A percentile compares a stretch with the other conserved stretches of the same genome.
These are phyloP conservation scores for Ruellia speciosa DNA, from an alignment of 305 asterid genomes.

Conservation along the genomic window DNA sequence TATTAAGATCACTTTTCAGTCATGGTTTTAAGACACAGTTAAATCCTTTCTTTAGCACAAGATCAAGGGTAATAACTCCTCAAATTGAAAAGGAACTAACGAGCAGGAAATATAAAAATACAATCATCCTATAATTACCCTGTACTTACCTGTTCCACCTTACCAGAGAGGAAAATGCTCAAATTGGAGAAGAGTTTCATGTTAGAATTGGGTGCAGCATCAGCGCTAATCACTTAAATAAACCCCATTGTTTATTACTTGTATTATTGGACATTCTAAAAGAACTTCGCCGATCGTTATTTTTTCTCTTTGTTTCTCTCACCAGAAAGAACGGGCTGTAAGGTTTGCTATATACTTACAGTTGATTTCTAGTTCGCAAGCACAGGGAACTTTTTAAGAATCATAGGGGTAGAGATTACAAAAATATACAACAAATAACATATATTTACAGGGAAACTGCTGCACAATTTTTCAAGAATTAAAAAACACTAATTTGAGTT, in stretches of 20 bases:
- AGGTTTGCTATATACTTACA: no score
- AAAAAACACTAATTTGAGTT: neutral
- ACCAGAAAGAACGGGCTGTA: no score
- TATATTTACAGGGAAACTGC: no score
- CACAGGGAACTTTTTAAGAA: no score
- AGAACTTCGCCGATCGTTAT: no score
- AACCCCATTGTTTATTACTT: neutral
- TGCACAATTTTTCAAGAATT: neutral
- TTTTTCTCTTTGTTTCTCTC: neutral
- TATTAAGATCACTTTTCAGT: neutral
- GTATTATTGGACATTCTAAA: neutral
- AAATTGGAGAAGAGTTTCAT: neutral
- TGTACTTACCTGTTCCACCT: neutral
- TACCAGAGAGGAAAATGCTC: no score
- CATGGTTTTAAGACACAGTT: constrained; percentile 9
- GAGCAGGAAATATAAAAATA: neutral
- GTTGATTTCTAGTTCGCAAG: no score
- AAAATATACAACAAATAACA: no score
- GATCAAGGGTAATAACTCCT: neutral
- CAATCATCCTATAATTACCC: neutral
- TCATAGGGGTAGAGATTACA: no score
- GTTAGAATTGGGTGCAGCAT: neutral
- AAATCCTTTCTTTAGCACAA: no score
- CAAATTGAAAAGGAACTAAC: constrained; percentile 1
- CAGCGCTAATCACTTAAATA: neutral